phyloP scores from a whole-genome alignment of 2,329 filamentous ascomycete genomes.

The Hypoxylon sp. region DNA sequence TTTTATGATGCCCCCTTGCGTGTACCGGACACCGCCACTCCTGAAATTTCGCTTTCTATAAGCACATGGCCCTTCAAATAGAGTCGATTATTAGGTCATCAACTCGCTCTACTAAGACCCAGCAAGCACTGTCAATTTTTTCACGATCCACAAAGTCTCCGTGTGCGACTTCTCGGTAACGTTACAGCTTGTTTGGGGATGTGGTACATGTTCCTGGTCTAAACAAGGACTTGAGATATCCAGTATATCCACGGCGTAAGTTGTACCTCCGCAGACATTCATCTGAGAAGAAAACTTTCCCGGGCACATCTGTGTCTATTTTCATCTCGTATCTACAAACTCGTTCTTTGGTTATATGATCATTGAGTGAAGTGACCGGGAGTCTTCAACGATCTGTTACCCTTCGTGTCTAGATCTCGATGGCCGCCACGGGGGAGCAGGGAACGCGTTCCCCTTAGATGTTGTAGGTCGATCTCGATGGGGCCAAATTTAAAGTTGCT shows the following conservation, averaged over 20 bases:
- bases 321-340: constrained; percentile 20
- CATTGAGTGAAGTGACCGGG: constrained; percentile 10
- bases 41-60: constrained; percentile 10
- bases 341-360: no score
- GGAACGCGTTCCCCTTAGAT: constrained; percentile 18
- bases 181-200: neutral
- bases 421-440: constrained; percentile 6
- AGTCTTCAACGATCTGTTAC: neutral
- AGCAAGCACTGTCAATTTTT: constrained; percentile 2
- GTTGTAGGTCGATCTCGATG: constrained; percentile 58
- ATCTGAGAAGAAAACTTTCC: neutral
- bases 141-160: neutral
- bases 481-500: constrained; percentile 64
- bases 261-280: neutral
- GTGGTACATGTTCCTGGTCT: neutral
- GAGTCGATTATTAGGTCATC: constrained; percentile 15
- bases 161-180: neutral
- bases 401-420: constrained; percentile 17
- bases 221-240: constrained; percentile 1
- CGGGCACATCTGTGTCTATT: neutral
- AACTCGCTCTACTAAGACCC: neutral
- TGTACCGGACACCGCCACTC: constrained; percentile 7
- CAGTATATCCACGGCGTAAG: neutral
- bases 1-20: neutral
- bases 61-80: neutral